Base-by-base conservation (phyloP, 805 yeast species). In the Hanseniaspora singularis region DNA sequence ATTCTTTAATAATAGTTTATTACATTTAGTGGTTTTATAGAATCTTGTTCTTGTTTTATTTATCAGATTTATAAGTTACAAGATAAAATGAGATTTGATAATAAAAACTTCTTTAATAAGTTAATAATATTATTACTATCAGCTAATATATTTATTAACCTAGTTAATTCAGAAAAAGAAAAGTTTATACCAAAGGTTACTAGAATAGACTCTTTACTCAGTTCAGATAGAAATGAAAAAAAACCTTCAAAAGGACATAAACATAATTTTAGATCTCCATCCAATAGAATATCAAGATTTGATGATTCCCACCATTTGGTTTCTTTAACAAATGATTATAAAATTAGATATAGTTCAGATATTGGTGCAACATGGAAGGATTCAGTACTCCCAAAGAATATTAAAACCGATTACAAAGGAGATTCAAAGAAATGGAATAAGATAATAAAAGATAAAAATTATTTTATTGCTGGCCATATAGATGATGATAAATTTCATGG, bases 321-420 rank as follows among this genome's bases (percentile, higher is more conserved):
- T n/a, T 18, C 42, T 12, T 26, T 46, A 22, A 34, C 24, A 9
- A 28, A n/a, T 15, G 32, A 33, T 20, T 28, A 27, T 28, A 31
- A 33, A 30, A 5, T 46, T 11, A 39, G 33, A 20, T 39, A 66
- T 8, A 71, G 80, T 3, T 57, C 53, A 11, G 71, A 78, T 55
- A 69, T 74, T 54, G 86, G 85, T 8, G 61, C 49, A 10, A 54
- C 60, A 0, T 79, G 81, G 79, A 40, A 51, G 20, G 8, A 3
- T 16, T 27, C 40, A 12, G 28, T 23, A 20, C 30, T 46, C 3
- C 39, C 45, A 12, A 27, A 39, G n/a, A 16, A 43, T 15, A 40
- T 43, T 14, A 43, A 43, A 19, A 23, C 38, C 2, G n/a, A 20
- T 6, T 36, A 7, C 22, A 43, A 18, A 16, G 23, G 11, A 14